Evolutionary conservation across 805 yeast species (phyloP).

Genomic region (Lipomyces chichibuensis): DNA sequence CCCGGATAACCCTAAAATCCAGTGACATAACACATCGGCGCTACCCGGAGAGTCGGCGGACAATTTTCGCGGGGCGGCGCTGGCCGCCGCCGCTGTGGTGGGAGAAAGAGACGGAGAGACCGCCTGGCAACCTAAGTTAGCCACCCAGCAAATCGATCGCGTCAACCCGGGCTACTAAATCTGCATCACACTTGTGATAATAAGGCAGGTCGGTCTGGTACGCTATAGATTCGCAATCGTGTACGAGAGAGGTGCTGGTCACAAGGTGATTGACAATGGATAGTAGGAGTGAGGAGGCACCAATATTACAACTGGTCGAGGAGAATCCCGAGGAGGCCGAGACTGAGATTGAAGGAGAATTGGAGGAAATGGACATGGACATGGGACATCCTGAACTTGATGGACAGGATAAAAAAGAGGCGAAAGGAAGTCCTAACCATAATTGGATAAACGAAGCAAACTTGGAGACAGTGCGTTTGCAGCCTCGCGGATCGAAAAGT

Average conservation of each 20-base stretch:
- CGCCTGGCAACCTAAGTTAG: neutral
- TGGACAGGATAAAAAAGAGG: neutral
- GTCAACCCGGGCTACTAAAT: neutral
- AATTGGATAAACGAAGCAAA: neutral
- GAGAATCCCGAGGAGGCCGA: conserved; percentile 36
- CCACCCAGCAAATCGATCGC: neutral
- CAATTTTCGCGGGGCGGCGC: neutral
- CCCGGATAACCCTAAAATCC: too few species aligned
- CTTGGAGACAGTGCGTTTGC: neutral
- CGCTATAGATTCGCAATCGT: neutral
- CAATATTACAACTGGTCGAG: neutral
- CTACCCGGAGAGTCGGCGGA: neutral
- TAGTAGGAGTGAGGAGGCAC: neutral
- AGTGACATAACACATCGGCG: too few species aligned
- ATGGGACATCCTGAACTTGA: conserved; percentile 1
- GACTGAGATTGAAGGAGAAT: conserved; percentile 34
- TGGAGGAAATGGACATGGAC: conserved; percentile 21
- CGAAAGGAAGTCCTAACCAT: neutral
- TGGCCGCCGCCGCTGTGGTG: neutral
- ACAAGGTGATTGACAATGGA: neutral
- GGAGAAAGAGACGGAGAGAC: neutral
- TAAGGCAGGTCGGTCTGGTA: neutral
- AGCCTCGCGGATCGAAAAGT: neutral
- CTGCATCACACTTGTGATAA: neutral
- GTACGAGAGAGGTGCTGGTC: neutral